phyloP scores from a whole-genome alignment of 179 eudicot genomes.

The Vitellaria paradoxa region DNA sequence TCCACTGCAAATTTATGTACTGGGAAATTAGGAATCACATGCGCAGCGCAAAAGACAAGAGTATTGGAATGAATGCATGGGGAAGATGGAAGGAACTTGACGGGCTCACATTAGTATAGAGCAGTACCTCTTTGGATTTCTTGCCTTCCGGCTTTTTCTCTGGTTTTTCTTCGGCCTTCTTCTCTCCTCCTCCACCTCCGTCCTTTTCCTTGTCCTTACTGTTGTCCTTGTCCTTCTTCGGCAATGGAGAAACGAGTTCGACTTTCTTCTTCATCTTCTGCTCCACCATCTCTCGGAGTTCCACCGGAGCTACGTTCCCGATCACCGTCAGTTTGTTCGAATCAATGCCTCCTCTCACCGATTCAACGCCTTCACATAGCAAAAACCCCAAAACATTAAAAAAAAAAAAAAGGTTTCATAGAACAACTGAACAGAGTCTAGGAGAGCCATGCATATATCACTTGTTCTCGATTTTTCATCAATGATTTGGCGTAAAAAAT shows the following conservation, averaged over 20 bases:
- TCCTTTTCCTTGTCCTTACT: not conserved
- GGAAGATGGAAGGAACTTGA: not conserved
- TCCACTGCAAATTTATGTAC: no score
- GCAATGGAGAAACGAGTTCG: conserved; percentile 53
- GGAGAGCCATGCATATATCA: not conserved
- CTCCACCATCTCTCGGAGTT: conserved; percentile 42
- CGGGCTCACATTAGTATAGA: not conserved
- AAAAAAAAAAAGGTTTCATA: not conserved
- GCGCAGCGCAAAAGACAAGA: not conserved
- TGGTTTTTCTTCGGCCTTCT: conserved; percentile 11
- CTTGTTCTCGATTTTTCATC: not conserved
- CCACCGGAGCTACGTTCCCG: conserved; percentile 47
- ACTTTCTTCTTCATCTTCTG: conserved; percentile 42
- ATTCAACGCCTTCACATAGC: conserved; percentile 41
- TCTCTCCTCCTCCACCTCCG: conserved; percentile 10
- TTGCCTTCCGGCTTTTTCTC: conserved; percentile 34
- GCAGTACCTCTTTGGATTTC: conserved; percentile 31
- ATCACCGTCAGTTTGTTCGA: conserved; percentile 36
- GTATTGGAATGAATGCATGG: not conserved
- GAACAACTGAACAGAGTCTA: not conserved
- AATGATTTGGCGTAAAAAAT: not conserved
- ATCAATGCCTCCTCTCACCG: conserved; percentile 35
- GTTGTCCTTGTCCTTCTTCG: conserved; percentile 26
- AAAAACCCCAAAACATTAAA: not conserved
- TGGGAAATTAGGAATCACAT: not conserved